A percentile compares a stretch with the other conserved stretches of the same genome.
These are phyloP conservation scores for Termitomyces sp. DNA, from an alignment of 768 basidiomycete species.

Conservation along the genomic window DNA sequence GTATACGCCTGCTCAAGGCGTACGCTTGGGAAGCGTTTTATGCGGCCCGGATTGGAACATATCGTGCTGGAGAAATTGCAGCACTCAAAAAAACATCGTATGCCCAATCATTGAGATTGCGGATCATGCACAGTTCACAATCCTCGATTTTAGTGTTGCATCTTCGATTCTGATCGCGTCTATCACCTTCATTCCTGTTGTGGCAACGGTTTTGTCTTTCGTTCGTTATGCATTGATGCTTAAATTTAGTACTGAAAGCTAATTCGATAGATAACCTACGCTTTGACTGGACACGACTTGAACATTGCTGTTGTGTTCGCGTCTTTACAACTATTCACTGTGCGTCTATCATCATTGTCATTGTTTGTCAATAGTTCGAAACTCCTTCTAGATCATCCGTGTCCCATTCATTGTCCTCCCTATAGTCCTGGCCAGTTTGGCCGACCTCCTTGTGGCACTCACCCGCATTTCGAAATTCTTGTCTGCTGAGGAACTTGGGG, in stretches of 20 bases:
- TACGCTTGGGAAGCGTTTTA: slow-evolving; percentile 59
- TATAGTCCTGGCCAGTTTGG: slow-evolving; percentile 40
- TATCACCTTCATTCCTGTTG: slow-evolving; percentile 45
- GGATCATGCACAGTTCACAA: background rate
- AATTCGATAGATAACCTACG: slow-evolving; percentile 51
- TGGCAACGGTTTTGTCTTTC: slow-evolving; percentile 46
- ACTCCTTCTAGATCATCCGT: slow-evolving; percentile 43
- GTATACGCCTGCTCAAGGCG: slow-evolving; percentile 60
- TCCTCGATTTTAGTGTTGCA: slow-evolving; percentile 25
- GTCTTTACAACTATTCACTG: slow-evolving; percentile 56
- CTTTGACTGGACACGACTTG: slow-evolving; percentile 48
- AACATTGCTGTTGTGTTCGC: slow-evolving; percentile 52
- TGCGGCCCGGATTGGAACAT: slow-evolving; percentile 30
- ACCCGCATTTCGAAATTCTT: slow-evolving; percentile 43
- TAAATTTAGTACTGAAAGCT: background rate
- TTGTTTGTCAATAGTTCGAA: background rate
- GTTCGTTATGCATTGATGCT: slow-evolving; percentile 25
- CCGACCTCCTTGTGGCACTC: slow-evolving; percentile 47
- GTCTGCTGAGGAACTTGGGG: slow-evolving; percentile 48
- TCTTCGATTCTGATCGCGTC: slow-evolving; percentile 34
- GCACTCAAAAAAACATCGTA: slow-evolving; percentile 34
- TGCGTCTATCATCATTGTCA: slow-evolving; percentile 16
- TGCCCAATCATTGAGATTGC: slow-evolving; percentile 9
- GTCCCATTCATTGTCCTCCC: slow-evolving; percentile 53
- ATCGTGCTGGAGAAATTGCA: slow-evolving; percentile 34